Conservation (phyloP, 2,329 filamentous ascomycete species). For the Sporothrix variecibatus region DNA sequence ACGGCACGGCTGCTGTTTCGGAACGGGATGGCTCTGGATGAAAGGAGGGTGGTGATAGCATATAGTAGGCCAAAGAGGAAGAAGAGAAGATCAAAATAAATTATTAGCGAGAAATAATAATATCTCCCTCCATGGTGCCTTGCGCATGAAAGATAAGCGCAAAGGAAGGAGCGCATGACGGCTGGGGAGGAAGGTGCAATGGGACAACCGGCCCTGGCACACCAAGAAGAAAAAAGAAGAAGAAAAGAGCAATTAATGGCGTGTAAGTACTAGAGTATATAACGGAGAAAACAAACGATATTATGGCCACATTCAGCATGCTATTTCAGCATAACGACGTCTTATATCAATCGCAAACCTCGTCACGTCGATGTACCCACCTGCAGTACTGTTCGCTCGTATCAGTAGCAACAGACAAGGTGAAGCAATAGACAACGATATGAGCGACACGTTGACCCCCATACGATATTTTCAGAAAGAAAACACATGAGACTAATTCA, state of each 20-base stretch:
- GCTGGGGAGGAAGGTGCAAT: background rate
- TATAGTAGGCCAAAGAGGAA: constrained; percentile 11
- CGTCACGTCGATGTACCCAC: background rate
- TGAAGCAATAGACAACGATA: background rate
- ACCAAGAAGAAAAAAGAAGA: background rate
- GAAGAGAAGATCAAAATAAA: background rate
- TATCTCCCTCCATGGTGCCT: background rate
- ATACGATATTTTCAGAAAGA: background rate
- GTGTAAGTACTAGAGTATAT: no score
- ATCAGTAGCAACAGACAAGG: background rate
- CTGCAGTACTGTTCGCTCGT: background rate
- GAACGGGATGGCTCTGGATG: constrained; percentile 15
- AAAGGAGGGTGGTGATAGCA: background rate
- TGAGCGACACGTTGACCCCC: background rate
- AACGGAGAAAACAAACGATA: background rate
- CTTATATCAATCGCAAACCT: background rate
- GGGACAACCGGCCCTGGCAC: background rate
- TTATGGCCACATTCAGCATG: no score
- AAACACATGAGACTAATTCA: background rate
- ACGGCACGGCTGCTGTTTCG: constrained; percentile 21
- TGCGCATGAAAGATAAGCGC: background rate
- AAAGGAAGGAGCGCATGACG: background rate
- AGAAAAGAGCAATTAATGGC: background rate
- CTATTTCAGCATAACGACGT: background rate
- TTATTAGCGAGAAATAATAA: background rate